These are phyloP conservation scores for Lasiosphaeria ovina DNA, from an alignment of 495 filamentous ascomycete genomes.

Conservation along the genomic window DNA sequence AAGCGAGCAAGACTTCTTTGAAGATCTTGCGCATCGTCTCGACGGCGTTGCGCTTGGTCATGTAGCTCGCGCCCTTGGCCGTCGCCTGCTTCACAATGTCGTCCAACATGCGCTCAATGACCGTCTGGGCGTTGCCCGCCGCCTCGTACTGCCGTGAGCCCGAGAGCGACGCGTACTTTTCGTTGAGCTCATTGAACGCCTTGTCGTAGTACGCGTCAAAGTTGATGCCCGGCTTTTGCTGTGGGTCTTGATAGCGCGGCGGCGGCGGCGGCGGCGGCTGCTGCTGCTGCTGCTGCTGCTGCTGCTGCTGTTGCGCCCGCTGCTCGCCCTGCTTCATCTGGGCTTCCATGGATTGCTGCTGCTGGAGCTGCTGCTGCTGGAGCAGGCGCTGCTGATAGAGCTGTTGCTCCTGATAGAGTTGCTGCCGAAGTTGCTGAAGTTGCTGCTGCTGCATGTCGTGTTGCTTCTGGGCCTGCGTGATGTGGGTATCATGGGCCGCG, in stretches of 20 bases:
- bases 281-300: neutral
- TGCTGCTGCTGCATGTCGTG: neutral
- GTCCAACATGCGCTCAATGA: neutral
- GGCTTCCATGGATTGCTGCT: too few species aligned
- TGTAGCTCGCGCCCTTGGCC: slow-evolving; percentile 3
- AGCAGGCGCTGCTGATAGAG: neutral
- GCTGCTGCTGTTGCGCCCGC: neutral
- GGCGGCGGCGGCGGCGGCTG: neutral
- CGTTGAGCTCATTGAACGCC: slow-evolving; percentile 15
- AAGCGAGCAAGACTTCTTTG: slow-evolving; percentile 1
- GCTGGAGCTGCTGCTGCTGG: neutral
- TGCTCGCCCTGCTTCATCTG: neutral
- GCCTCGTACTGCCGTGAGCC: slow-evolving; percentile 8
- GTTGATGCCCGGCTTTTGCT: slow-evolving; percentile 4
- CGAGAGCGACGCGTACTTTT: neutral
- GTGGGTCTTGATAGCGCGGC: neutral
- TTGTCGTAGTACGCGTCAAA: slow-evolving; percentile 7
- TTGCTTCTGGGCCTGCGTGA: too few species aligned
- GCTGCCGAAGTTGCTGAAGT: neutral
- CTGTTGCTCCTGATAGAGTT: neutral
- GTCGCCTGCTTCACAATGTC: neutral
- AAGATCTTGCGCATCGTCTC: slow-evolving; percentile 18
- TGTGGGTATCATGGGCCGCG: too few species aligned
- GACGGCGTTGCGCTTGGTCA: slow-evolving; percentile 15
- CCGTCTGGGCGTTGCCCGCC: slow-evolving; percentile 1